A percentile compares a stretch with the other conserved stretches of the same genome.
Conservation (phyloP, 129 eudicot species). For the Centella asiatica region DNA sequence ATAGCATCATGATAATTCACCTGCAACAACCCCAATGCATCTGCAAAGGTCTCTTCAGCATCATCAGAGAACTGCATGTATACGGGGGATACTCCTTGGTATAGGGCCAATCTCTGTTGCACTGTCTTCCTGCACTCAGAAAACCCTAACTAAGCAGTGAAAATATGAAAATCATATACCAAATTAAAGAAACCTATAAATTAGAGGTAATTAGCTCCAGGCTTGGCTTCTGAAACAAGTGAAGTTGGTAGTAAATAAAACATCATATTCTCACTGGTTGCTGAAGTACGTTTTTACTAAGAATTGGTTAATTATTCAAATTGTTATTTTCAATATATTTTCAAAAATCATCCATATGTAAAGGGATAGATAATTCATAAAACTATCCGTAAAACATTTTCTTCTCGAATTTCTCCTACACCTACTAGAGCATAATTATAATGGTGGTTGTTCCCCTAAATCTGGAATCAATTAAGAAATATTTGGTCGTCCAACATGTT, state of each 20-base stretch:
- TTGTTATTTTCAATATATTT: neutral
- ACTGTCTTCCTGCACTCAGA: constrained; percentile 64
- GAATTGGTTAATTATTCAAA: neutral
- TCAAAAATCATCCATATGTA: neutral
- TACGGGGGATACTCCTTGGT: constrained; percentile 95
- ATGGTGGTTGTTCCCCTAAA: neutral
- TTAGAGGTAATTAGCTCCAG: neutral
- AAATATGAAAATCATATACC: neutral
- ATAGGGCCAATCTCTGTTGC: constrained; percentile 88
- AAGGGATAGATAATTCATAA: neutral
- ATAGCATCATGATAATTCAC: constrained; percentile 25
- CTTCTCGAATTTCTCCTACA: neutral
- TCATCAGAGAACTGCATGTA: constrained; percentile 79
- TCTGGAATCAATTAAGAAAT: neutral
- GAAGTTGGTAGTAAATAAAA: too few relatives aligned
- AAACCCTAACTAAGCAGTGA: neutral
- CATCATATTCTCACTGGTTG: neutral
- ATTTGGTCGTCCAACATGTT: neutral
- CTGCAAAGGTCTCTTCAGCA: constrained; percentile 74
- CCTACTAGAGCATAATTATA: neutral
- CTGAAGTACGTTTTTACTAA: neutral
- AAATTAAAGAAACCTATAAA: neutral
- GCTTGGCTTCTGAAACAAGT: neutral
- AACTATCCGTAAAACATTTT: neutral
- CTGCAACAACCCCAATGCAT: constrained; percentile 62